Base-by-base conservation (phyloP, 176 grass and related monocot genomes). In the Guadua angustifolia region DNA sequence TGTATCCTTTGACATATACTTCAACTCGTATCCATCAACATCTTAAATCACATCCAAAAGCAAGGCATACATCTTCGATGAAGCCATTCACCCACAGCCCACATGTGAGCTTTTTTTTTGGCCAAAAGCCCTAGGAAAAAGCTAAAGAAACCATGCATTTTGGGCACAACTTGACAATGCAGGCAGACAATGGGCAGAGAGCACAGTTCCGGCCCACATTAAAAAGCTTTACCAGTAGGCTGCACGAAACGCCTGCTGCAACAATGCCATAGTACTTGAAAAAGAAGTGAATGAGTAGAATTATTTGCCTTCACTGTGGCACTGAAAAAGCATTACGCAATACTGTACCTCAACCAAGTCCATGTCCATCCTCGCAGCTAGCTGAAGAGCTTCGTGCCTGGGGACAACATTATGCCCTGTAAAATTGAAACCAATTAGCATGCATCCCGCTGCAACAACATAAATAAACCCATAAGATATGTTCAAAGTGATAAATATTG, bases 301-400 rank as follows among this genome's bases (percentile, higher is more conserved):
- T 0, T 19, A 53, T 15, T 51, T 26, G 21, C 21, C 51, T 21
- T 55, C 49, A 51, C 15, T 5, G 49, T 51, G 49, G 49, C 49
- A 51, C 49, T 51, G 49, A 19, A 36, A 25, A 74, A 21, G 49
- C 2, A 74, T 1, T 0, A 0, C 1, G 21, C 0, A 66, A 19
- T 12, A 36, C 4, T 44, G 10, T 81, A 90, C 88, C 88, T 86
- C 83, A 66, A 90, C 83, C 24, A 90, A 82, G 66, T 90, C 88
- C 72, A 86, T 24, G 38, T 77, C 21, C 73, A 71, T 71, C 73
- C 73, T 83, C 16, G 38, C 65, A 29, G 88, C 88, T 2, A 65
- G 57, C 46, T 90, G 66, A 46, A 86, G 79, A 4, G 88, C 84
- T 73, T 90, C 88, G 22, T 83, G 79, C 83, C 73, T 86, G 66